Evolutionary conservation across 371 early-diverging fungal genomes (phyloP), one percentile per base, ranked within the genome.

Genomic region (Polyrhizophydium stewartii): DNA sequence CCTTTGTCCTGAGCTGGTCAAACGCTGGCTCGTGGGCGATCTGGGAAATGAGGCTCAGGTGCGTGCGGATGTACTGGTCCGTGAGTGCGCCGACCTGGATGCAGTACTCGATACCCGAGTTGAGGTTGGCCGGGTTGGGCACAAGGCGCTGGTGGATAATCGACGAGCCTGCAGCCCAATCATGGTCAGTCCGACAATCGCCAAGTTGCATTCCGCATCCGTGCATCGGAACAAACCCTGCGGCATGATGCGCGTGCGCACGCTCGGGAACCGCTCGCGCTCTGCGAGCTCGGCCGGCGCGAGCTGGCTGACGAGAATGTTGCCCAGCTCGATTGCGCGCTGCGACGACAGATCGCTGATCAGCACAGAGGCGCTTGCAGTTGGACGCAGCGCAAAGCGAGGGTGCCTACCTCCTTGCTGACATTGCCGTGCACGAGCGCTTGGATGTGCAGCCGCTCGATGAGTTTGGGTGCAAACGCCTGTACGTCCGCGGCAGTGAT

Each of bases 1-100:
- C 94, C 63, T 93, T 92, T 7, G 97, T 96, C 30, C 96, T 85
- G 45, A 97, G 76, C 67, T 89, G 89, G 72, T 95, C 89, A 74
- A 95, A 97, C 65, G 87, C 91, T 17, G 96, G 93, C 69, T 96
- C 94, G 58, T 85, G 77, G 3, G 86, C 73, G 25, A 96, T 87
- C 63, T 92, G 90, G 0, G 85, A 80, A 63, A 92, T 60, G 31
- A 97, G 72, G 30, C 82, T 82, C 30, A 88, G 64, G n/a, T 79
- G 73, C 5, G 33, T 91, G 84, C 71, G 62, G 5, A 61, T 24
- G 16, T 47, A 35, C 16, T 49, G 65, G 56, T 79, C 51, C 2
- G 64, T 46, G 31, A 61, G 63, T 25, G 67, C 70, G 16, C 76
- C 74, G 32, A 79, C 43, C 66, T 90, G 91, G 40, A 88, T 64